Evolutionary conservation across 2,329 filamentous ascomycete genomes (phyloP), one percentile per base, ranked within the genome.

Genomic region (Aureobasidium namibiae): DNA sequence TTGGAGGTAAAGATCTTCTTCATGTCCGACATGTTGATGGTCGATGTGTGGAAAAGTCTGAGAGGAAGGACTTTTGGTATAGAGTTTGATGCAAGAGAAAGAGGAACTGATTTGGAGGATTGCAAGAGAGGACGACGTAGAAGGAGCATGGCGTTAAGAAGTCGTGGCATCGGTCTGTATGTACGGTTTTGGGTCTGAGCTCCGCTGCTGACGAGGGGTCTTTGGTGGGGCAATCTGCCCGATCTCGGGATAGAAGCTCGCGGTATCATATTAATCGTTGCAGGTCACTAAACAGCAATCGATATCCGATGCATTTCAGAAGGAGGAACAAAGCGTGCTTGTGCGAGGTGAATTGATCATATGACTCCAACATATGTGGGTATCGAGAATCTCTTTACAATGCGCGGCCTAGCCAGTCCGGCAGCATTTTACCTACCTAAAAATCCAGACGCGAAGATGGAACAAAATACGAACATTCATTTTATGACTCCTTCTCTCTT

Each of bases 1-100:
- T 75, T 70, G 48, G 67, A 64, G 14, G 74, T 74, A 62, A 70
- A 66, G 52, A 76, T 67, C 63, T 75, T 75, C 69, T 75, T 73
- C 60, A 76, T 72, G 29, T 73, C 73, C 33, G 73, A 69, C 73
- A 75, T 75, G 62, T 67, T 65, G 52, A 36, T 42, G 41, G 42
- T 21, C 39, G 53, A 46, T 44, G 48, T 60, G 56, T 41, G 42
- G 31, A 61, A 56, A n/a, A 18, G n/a, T 11, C 48, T 54, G 21
- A 29, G 2, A 21, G 7, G n/a, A 11, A 33, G 18, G 18, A 13
- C 29, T 29, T 5, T 52, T 23, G 14, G n/a, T 26, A 26, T 8
- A 8, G 9, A 11, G 16, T 14, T 36, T 10, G 38, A 31, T 36
- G 38, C 7, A n/a, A 31, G 10, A 18, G 18, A 13, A 10, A 24